Percentiles rank a stretch among this genome's conserved stretches.
Conservation (phyloP, 352 stramenopile genomes). For the Albugo laibachii region DNA sequence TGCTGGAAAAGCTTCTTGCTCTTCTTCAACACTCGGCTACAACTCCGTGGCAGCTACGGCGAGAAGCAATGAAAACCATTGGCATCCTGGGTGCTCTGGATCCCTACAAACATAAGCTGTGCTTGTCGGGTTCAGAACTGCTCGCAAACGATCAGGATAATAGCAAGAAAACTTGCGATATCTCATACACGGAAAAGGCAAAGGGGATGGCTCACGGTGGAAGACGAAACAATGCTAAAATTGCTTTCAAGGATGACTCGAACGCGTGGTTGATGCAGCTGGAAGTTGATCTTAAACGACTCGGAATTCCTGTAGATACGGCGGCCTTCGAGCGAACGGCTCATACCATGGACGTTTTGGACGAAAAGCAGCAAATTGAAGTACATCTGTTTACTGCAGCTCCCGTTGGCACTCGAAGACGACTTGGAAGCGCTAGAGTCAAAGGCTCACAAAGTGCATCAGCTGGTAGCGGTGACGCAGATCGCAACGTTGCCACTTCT, state of each 20-base stretch:
- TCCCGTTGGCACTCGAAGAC: conserved; percentile 48
- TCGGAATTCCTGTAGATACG: conserved; percentile 33
- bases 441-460: not conserved
- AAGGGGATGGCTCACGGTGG: conserved; percentile 23
- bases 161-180: conserved; percentile 3
- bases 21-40: conserved; percentile 84
- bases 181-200: conserved; percentile 17
- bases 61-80: conserved; percentile 93
- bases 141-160: conserved; percentile 30
- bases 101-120: conserved; percentile 87
- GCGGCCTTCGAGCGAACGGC: conserved; percentile 25
- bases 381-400: conserved; percentile 68
- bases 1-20: conserved; percentile 87
- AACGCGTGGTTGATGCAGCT: not conserved
- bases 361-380: conserved; percentile 79
- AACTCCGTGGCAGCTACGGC: conserved; percentile 80
- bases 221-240: not conserved
- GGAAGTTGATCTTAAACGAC: conserved; percentile 21
- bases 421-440: conserved; percentile 8
- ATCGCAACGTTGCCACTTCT: too few species aligned
- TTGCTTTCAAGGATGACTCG: not conserved
- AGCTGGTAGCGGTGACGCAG: too few species aligned
- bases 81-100: conserved; percentile 91
- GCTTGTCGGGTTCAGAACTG: conserved; percentile 29
- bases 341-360: conserved; percentile 25